Base-by-base conservation (phyloP, 2,329 filamentous ascomycete genomes). In the Immersiporthe knoxdaviesiana region DNA sequence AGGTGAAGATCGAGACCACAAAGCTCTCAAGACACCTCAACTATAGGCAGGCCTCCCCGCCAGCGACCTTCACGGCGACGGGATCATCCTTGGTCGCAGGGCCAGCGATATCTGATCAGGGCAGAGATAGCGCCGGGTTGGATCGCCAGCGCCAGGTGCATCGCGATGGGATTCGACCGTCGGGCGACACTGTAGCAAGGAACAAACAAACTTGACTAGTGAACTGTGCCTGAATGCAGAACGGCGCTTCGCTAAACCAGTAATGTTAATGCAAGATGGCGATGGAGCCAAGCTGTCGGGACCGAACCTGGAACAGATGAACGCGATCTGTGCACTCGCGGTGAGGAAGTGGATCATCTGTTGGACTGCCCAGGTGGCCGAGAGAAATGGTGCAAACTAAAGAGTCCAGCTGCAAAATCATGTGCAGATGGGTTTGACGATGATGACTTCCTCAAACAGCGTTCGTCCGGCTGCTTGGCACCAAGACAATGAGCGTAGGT, bases 221-320 rank as follows among this genome's bases (percentile, higher is more conserved):
- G 41, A 50, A 27, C 7, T 62, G 59, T 62, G 37, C 59, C 59
- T 62, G 35, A 24, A 39, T 24, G 21, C 32, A 41, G 18, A 24
- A 18, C 62, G 44, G 62, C 44, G 27, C 62, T 11, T 18, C 35
- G 62, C 62, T 64, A 64, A 30, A n/a, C 44, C 18, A 32, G 62
- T 54, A 11, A 54, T 37, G 58, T 8, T 37, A 44, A 44, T 62
- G 59, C 59, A 41, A 39, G 10, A 52, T 35, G 32, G 27, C 35
- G 35, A 56, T 58, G 62, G 66, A 66, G 58, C 68, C 62, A 54
- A 41, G 47, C n/a, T 58, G 21, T 54, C 66, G 68, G 68, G 52
- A 64, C 64, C 37, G 64, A 32, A 30, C 27, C 2, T 41, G 24
- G 37, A 41, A 44, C 21, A 32, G 24, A 39, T 4, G 37, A 27